Percentiles rank a stretch among this genome's conserved stretches.
These are phyloP conservation scores for Gautieria morchelliformis DNA, from an alignment of 768 basidiomycete genomes.

Conservation along the genomic window DNA sequence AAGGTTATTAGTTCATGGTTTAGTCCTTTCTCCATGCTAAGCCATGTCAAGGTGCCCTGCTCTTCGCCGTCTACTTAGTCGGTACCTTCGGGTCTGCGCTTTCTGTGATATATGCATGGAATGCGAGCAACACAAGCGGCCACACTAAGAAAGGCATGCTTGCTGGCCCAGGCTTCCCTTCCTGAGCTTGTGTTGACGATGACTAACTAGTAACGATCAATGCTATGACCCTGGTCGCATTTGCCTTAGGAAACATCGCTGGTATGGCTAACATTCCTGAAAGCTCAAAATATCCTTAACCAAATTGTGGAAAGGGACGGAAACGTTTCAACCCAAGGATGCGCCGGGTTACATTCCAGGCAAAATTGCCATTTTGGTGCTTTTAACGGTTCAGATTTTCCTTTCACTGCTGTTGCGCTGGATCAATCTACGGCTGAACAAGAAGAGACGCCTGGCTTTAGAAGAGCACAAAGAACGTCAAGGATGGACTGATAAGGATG, in stretches of 20 bases:
- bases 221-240: slow-evolving; percentile 13
- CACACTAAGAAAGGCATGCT: slow-evolving; percentile 19
- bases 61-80: slow-evolving; percentile 13
- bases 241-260: slow-evolving; percentile 16
- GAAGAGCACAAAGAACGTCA: slow-evolving; percentile 13
- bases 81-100: slow-evolving; percentile 20
- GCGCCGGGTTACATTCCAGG: slow-evolving; percentile 23
- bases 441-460: slow-evolving; percentile 11
- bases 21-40: not conserved
- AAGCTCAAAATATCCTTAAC: too few species aligned
- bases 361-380: slow-evolving; percentile 24
- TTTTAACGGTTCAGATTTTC: slow-evolving; percentile 17
- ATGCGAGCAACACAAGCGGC: slow-evolving; percentile 18
- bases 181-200: not conserved
- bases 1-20: slow-evolving; percentile 7
- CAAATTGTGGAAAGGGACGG: slow-evolving; percentile 11
- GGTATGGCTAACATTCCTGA: not conserved
- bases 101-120: slow-evolving; percentile 19
- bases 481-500: slow-evolving; percentile 18
- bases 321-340: slow-evolving; percentile 19
- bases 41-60: not conserved
- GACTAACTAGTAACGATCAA: slow-evolving; percentile 14
- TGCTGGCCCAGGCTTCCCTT: not conserved
- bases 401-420: slow-evolving; percentile 14
- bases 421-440: slow-evolving; percentile 18